Conservation (phyloP, 352 stramenopile genomes). For the Phytophthora hibernalis region DNA sequence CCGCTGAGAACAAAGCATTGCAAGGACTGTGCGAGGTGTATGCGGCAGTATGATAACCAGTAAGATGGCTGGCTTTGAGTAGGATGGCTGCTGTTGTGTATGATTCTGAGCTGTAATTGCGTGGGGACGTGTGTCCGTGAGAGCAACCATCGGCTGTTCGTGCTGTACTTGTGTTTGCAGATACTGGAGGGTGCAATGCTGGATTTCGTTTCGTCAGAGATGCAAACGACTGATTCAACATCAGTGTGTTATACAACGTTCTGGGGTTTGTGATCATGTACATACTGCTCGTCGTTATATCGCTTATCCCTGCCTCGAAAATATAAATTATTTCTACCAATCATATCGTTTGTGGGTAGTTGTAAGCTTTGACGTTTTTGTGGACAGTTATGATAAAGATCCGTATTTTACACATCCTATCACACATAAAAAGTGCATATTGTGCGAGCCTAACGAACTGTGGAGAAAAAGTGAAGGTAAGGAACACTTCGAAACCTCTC, state of each 20-base stretch:
- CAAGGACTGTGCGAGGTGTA: constrained; percentile 78
- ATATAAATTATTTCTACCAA: too few relatives aligned
- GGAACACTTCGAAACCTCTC: too few relatives aligned
- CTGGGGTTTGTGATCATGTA: constrained; percentile 67
- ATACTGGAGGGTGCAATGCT: constrained; percentile 55
- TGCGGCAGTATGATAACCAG: constrained; percentile 85
- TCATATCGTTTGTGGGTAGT: too few relatives aligned
- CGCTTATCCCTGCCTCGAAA: too few relatives aligned
- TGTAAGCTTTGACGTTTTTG: too few relatives aligned
- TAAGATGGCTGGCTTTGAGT: constrained; percentile 25
- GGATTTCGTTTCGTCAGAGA: constrained; percentile 58
- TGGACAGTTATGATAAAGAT: too few relatives aligned
- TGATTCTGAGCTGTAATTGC: constrained; percentile 65
- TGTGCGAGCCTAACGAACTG: too few relatives aligned
- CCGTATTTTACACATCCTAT: too few relatives aligned
- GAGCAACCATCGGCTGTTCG: constrained; percentile 71
- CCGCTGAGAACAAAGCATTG: constrained; percentile 80
- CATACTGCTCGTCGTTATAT: constrained; percentile 60
- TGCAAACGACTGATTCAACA: constrained; percentile 76
- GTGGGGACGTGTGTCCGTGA: constrained; percentile 78
- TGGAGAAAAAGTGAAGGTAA: too few relatives aligned
- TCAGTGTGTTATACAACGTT: constrained; percentile 70
- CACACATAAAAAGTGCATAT: too few relatives aligned
- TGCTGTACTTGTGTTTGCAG: constrained; percentile 72
- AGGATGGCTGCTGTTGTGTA: not conserved